These are phyloP conservation scores for Aureoboletus auriporus DNA, from an alignment of 768 basidiomycete genomes.

Conservation along the genomic window DNA sequence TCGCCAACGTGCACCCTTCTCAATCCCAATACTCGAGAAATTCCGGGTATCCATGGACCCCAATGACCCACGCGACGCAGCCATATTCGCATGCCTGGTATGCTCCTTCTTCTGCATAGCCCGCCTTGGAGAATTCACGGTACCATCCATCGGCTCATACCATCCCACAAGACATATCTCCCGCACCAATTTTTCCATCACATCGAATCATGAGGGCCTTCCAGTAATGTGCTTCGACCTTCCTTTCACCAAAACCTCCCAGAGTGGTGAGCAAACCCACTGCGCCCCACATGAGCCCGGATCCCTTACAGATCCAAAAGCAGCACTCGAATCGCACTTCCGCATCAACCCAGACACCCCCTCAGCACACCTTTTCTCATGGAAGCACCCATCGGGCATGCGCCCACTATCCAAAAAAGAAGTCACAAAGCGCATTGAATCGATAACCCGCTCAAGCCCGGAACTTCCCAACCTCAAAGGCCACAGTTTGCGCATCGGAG, in stretches of 20 bases:
- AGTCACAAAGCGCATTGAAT: not conserved
- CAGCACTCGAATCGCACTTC: not conserved
- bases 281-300: not conserved
- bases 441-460: not conserved
- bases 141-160: not conserved
- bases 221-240: not conserved
- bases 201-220: not conserved
- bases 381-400: not conserved
- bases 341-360: not conserved
- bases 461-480: conserved; percentile 5
- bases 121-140: conserved; percentile 26
- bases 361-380: not conserved
- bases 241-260: not conserved
- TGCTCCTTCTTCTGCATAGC: conserved; percentile 34
- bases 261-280: not conserved
- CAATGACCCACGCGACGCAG: conserved; percentile 27
- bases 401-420: not conserved
- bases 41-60: conserved; percentile 20
- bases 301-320: not conserved
- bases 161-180: not conserved
- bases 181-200: not conserved
- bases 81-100: conserved; percentile 36
- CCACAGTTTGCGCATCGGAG: conserved; percentile 30
- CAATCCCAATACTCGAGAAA: conserved; percentile 1
- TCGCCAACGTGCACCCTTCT: conserved; percentile 29